Base-by-base conservation (phyloP, 2,329 filamentous ascomycete species). In the Gaeumannomyces sp. region DNA sequence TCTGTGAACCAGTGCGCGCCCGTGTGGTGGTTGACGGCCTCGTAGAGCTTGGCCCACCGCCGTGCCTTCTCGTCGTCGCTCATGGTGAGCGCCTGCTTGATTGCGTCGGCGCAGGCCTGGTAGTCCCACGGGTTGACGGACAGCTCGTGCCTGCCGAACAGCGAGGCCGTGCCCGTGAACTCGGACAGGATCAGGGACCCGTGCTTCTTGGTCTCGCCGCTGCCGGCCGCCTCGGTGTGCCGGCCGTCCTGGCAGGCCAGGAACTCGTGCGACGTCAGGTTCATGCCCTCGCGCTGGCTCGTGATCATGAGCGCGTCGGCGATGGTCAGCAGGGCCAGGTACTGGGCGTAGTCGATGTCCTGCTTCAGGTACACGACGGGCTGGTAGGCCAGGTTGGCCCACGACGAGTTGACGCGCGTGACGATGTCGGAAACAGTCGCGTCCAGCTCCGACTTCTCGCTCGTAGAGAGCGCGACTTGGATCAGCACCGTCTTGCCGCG, bases 51-150 rank as follows among this genome's bases (percentile, higher is more conserved):
- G 31, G 81, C 81, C 89, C 93, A 98, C 16, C 93, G 86, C 19
- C 79, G 75, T 66, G 86, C 81, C 76, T 91, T 94, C 74, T 97
- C 91, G 2, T 86, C 84, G 2, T 86, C 82, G 3, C 77, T 79
- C 89, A 97, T 96, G 69, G 94, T 90, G 25, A 98, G 80, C 0
- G 93, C 93, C 64, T 84, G 82, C 74, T 90, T 89, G 77, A 98
- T 94, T 13, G 93, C 92, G 38, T 95, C 88, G 62, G 93, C 91
- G 71, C 92, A 96, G 73, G 92, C 87, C 50, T 89, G 86, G 75
- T 97, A 97, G 74, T 97, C 92, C 94, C 94, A 98, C 0, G 94
- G 94, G 73, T 98, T 98, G 71, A 98, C 90, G 0, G 91, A 85
- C 19, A 98, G 83, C 68, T 95, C 90, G 66, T 91, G 86, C 60